phyloP scores from a whole-genome alignment of 345 rosid genomes.

The Conringia planisiliqua region DNA sequence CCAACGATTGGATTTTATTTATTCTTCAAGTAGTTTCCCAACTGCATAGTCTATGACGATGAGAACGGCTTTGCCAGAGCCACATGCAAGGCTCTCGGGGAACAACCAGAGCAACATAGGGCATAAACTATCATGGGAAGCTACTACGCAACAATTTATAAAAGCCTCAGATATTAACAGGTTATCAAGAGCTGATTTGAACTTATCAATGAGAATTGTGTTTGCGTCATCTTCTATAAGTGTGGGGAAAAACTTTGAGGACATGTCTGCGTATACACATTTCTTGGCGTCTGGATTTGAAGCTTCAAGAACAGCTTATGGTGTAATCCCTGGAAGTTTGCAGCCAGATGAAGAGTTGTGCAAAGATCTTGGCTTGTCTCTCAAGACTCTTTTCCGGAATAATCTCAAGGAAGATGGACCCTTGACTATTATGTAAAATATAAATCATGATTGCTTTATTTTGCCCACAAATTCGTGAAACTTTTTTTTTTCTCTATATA shows the following conservation, averaged over 20 bases:
- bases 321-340: conserved; percentile 80
- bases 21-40: conserved; percentile 77
- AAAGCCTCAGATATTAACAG: conserved; percentile 45
- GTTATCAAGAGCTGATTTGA: conserved; percentile 28
- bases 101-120: conserved; percentile 72
- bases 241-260: conserved; percentile 50
- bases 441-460: not conserved
- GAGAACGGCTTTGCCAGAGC: conserved; percentile 53
- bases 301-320: conserved; percentile 65
- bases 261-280: conserved; percentile 72
- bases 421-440: conserved; percentile 5
- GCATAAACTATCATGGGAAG: conserved; percentile 81
- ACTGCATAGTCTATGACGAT: conserved; percentile 56
- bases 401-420: conserved; percentile 19
- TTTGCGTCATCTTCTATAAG: conserved; percentile 54
- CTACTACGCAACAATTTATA: conserved; percentile 79
- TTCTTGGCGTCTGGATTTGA: conserved; percentile 67
- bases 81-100: conserved; percentile 53
- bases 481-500: not conserved
- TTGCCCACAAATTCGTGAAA: not conserved
- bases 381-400: conserved; percentile 13
- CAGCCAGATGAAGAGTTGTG: conserved; percentile 75
- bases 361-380: conserved; percentile 70
- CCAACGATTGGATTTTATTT: not conserved
- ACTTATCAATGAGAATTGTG: conserved; percentile 21